These are phyloP conservation scores for Candida tallmaniae DNA, from an alignment of 805 yeast species.

Conservation along the genomic window DNA sequence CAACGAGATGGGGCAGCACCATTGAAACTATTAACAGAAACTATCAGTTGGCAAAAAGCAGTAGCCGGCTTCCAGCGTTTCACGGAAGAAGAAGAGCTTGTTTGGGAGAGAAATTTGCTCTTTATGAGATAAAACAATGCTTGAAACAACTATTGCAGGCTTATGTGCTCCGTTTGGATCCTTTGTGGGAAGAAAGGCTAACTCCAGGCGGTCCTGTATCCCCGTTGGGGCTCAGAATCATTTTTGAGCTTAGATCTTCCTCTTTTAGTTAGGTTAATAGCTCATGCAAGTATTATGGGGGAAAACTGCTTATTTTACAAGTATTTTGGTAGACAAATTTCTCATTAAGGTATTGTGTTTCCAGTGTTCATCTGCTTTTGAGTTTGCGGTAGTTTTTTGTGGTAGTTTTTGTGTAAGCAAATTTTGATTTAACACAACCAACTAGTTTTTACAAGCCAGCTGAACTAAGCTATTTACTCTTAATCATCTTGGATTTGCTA, in stretches of 20 bases:
- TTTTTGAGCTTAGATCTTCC: no score
- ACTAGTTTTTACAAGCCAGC: no score
- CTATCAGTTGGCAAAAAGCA: slow-evolving; percentile 42
- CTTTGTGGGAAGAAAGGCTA: slow-evolving; percentile 44
- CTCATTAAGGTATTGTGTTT: no score
- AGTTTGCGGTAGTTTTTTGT: no score
- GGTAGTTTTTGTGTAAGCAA: no score
- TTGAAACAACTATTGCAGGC: slow-evolving; percentile 30
- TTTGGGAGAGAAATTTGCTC: slow-evolving; percentile 55
- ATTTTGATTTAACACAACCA: no score
- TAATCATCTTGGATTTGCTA: no score
- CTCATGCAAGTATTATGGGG: background rate
- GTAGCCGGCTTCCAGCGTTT: slow-evolving; percentile 46
- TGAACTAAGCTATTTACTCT: no score
- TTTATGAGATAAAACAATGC: slow-evolving; percentile 40
- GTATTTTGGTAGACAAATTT: no score
- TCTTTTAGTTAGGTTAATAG: no score
- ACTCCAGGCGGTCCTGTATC: slow-evolving; percentile 59
- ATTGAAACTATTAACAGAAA: slow-evolving; percentile 31
- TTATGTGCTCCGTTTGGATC: slow-evolving; percentile 34
- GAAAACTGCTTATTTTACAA: no score
- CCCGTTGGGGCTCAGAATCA: slow-evolving; percentile 34
- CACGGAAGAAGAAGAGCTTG: slow-evolving; percentile 62
- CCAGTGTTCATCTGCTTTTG: no score
- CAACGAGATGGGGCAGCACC: slow-evolving; percentile 49